These are phyloP conservation scores for Kluyveromyces sp. DNA, from an alignment of 1,139 yeast genomes.

Conservation along the genomic window DNA sequence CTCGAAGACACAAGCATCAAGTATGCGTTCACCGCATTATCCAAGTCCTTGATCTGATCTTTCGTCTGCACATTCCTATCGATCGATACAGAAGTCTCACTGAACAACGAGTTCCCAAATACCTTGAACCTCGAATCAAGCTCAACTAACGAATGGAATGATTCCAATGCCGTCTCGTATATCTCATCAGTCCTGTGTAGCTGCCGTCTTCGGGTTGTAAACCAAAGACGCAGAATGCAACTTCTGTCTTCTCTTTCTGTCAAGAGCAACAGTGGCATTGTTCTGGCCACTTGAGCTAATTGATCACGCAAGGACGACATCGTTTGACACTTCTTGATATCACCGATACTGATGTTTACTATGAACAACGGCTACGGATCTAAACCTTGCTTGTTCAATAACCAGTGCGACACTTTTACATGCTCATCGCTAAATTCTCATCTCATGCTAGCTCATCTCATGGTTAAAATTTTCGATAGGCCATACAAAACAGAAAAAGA, in stretches of 20 bases:
- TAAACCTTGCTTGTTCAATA: too few relatives aligned
- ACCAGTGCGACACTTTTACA: not conserved
- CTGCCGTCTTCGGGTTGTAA: conserved; percentile 80
- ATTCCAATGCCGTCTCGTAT: conserved; percentile 64
- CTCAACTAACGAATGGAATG: conserved; percentile 61
- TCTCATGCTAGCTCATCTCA: conserved; percentile 3
- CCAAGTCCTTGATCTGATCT: conserved; percentile 67
- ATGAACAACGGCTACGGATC: not conserved
- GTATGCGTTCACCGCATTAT: conserved; percentile 67
- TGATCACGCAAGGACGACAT: conserved; percentile 68
- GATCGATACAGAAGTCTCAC: conserved; percentile 67
- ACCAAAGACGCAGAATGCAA: conserved; percentile 83
- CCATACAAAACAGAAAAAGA: not conserved
- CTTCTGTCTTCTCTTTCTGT: conserved; percentile 78
- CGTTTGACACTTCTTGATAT: not conserved
- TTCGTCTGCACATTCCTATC: conserved; percentile 76
- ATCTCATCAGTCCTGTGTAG: conserved; percentile 90
- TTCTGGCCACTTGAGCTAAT: conserved; percentile 64
- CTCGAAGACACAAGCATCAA: conserved; percentile 57
- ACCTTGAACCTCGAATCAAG: conserved; percentile 68
- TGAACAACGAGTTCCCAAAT: conserved; percentile 67
- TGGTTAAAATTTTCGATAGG: conserved; percentile 1
- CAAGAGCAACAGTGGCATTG: conserved; percentile 69
- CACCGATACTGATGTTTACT: too few relatives aligned
- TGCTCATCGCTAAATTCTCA: not conserved